Percentiles rank a stretch among this genome's conserved stretches.
These are phyloP conservation scores for Mycosphaerella sp. DNA, from an alignment of 2,329 filamentous ascomycete genomes.

Conservation along the genomic window DNA sequence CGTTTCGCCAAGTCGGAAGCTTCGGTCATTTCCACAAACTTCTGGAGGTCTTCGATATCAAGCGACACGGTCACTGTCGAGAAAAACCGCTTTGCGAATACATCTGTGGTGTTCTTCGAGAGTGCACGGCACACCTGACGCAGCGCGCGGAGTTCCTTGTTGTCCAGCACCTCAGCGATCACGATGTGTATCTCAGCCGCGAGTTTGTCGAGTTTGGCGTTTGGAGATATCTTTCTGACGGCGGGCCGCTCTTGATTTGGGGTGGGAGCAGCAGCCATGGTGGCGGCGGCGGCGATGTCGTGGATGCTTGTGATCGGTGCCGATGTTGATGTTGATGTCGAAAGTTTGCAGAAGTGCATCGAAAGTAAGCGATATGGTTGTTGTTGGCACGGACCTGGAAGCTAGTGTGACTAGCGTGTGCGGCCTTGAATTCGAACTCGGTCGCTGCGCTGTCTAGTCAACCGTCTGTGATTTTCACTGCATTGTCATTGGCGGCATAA, in stretches of 20 bases:
- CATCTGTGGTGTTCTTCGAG: neutral
- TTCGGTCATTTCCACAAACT: neutral
- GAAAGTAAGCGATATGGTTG: no score
- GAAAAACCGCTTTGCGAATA: constrained; percentile 5
- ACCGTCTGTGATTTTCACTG: no score
- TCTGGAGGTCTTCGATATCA: neutral
- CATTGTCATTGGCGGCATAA: no score
- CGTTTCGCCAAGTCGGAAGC: neutral
- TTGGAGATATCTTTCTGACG: neutral
- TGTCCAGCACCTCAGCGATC: constrained; percentile 1
- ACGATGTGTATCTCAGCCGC: constrained; percentile 6
- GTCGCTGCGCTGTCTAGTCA: no score
- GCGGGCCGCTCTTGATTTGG: neutral
- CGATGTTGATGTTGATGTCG: neutral
- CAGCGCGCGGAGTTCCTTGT: neutral
- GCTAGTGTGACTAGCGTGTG: no score
- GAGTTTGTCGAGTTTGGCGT: neutral
- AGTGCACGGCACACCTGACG: constrained; percentile 6
- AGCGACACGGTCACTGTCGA: neutral
- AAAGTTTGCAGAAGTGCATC: neutral
- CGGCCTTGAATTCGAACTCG: no score
- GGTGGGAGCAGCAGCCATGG: neutral
- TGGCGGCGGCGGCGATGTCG: neutral
- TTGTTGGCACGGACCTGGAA: no score
- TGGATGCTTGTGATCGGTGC: neutral